Evolutionary conservation across 306 rosid genomes (phyloP), one percentile per base, ranked within the genome.

Genomic region (Abrus precatorius): DNA sequence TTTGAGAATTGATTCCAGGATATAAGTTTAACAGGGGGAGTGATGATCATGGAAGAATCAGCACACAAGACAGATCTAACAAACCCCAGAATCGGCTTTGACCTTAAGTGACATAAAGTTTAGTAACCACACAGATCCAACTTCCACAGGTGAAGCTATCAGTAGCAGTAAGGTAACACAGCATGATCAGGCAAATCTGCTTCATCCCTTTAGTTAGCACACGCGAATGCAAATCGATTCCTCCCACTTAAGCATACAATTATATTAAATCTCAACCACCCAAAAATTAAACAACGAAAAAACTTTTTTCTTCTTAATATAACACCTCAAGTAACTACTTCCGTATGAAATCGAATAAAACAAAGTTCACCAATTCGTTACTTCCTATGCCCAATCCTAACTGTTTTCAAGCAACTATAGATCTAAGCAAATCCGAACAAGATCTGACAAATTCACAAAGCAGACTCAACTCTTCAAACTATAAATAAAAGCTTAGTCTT

Each of bases 401-500:
- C 52, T 6, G 33, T 10, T 61, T 0, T 27, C 30, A 33, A 48
- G 3, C 29, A 76, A 76, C 1, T 11, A 32, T 61, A 82, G 92
- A 88, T 88, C 92, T 81, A 86, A 34, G 73, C 83, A 66, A 69
- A 74, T 72, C 63, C 79, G 80, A 79, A 33, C 82, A 12, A 72
- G 89, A 86, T 84, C 89, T 82, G 80, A 43, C 56, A 61, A 69
- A 68, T 75, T 67, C 72, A 71, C 76, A 78, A 62, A 1, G 4
- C 30, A 71, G 38, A 80, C 14, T 72, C 63, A 60, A 47, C 48
- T 75, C 56, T 33, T 29, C 62, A 10, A 61, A 29, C 44, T 45
- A 30, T 45, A 75, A 48, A 1, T 48, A 49, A 38, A 20, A 60
- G 4, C 48, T 66, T 12, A 69, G 20, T 20, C 20, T 20, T 20